These are phyloP conservation scores for Flaveria linearis DNA, from an alignment of 129 eudicot genomes.

Conservation along the genomic window DNA sequence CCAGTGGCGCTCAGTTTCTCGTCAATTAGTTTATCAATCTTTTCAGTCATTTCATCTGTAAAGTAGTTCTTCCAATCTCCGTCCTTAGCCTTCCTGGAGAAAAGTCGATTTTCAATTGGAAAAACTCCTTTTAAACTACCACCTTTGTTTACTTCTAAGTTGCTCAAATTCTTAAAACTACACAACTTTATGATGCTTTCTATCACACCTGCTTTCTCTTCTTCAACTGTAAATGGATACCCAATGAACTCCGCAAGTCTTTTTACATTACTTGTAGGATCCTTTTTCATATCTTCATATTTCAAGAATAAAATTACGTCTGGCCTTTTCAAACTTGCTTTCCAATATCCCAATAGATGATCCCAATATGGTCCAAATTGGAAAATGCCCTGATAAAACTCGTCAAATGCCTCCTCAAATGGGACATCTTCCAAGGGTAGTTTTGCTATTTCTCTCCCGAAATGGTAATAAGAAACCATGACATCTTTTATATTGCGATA, in stretches of 20 bases:
- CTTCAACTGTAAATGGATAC: not conserved
- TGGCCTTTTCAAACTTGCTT: not conserved
- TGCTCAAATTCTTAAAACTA: too few species aligned
- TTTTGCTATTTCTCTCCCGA: too few species aligned
- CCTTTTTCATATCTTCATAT: slow-evolving; percentile 2
- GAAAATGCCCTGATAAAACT: not conserved
- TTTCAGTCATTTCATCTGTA: too few species aligned
- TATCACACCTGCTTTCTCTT: too few species aligned
- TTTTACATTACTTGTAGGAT: not conserved
- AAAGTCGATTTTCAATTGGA: too few species aligned
- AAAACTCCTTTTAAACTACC: too few species aligned
- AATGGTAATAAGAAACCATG: too few species aligned
- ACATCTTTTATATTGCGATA: not conserved
- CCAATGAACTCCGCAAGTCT: not conserved
- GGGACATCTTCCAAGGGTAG: too few species aligned
- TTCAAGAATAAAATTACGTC: not conserved
- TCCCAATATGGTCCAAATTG: not conserved
- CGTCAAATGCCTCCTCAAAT: too few species aligned
- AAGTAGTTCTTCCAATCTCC: not conserved
- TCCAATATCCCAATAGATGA: not conserved
- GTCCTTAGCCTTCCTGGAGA: not conserved
- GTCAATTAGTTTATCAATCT: too few species aligned
- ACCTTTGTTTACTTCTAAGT: too few species aligned
- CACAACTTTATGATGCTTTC: too few species aligned
- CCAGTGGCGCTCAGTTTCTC: not conserved